Conservation (phyloP, 345 rosid species). For the Stellera chamaejasme region DNA sequence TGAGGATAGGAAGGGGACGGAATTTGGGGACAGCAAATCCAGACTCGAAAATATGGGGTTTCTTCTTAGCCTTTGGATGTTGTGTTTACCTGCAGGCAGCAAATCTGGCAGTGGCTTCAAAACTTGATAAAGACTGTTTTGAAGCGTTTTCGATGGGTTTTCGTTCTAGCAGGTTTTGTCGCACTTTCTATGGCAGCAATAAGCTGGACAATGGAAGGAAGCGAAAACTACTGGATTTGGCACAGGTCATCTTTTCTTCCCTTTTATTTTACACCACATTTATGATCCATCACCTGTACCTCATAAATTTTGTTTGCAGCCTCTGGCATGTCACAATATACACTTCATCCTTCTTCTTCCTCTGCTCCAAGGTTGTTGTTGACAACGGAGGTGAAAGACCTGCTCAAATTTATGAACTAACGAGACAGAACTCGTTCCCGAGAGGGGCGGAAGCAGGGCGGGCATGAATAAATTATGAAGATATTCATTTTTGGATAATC, state of each 20-base stretch:
- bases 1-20: too few relatives aligned
- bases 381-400: constrained; percentile 25
- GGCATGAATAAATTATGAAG: constrained; percentile 4
- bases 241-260: constrained; percentile 47
- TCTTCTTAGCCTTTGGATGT: constrained; percentile 4
- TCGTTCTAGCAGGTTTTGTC: constrained; percentile 48
- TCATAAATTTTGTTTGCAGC: constrained; percentile 35
- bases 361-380: constrained; percentile 62
- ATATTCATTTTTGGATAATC: background rate
- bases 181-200: constrained; percentile 65
- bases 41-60: too few relatives aligned
- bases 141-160: constrained; percentile 67
- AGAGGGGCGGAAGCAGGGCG: constrained; percentile 21
- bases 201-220: constrained; percentile 76
- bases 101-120: constrained; percentile 36
- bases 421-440: constrained; percentile 56
- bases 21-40: too few relatives aligned
- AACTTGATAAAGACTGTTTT: constrained; percentile 45
- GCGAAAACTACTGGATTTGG: constrained; percentile 96
- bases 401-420: constrained; percentile 41
- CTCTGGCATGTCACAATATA: constrained; percentile 79
- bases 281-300: constrained; percentile 17
- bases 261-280: constrained; percentile 6
- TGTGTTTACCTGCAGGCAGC: constrained; percentile 32
- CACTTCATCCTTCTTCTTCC: constrained; percentile 88